Percentiles rank a stretch among this genome's conserved stretches.
phyloP scores from a whole-genome alignment of 1,139 yeast species.

The Blastobotrys proliferans region DNA sequence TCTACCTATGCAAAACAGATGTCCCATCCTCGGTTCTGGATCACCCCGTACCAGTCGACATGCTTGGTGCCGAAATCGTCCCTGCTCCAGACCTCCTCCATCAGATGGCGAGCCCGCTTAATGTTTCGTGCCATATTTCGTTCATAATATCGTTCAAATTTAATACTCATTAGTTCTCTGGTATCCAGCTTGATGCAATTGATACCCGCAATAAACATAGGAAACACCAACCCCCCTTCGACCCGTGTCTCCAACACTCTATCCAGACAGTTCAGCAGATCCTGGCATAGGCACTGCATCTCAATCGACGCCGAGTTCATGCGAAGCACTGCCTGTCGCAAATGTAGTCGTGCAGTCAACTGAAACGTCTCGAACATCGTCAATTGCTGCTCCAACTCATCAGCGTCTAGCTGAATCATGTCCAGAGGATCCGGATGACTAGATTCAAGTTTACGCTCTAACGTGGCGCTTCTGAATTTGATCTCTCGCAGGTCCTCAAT shows the following conservation, averaged over 20 bases:
- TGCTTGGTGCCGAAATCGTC: conserved; percentile 46
- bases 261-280: conserved; percentile 56
- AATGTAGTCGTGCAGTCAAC: conserved; percentile 61
- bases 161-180: conserved; percentile 46
- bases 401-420: conserved; percentile 44
- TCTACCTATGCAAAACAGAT: conserved; percentile 63
- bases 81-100: conserved; percentile 55
- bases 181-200: conserved; percentile 48
- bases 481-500: conserved; percentile 7
- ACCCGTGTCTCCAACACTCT: conserved; percentile 61
- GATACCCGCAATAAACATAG: conserved; percentile 72
- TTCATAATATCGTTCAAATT: conserved; percentile 54
- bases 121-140: conserved; percentile 69
- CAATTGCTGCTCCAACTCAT: conserved; percentile 61
- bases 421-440: conserved; percentile 55
- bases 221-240: conserved; percentile 70
- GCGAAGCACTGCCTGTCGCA: conserved; percentile 58
- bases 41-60: conserved; percentile 65
- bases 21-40: conserved; percentile 71
- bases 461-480: conserved; percentile 3
- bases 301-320: conserved; percentile 63
- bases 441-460: conserved; percentile 49
- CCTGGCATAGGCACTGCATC: conserved; percentile 55
- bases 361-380: conserved; percentile 72
- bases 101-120: conserved; percentile 52